Conservation (phyloP, 2,329 filamentous ascomycete genomes). For the Trichoderma gracile region DNA sequence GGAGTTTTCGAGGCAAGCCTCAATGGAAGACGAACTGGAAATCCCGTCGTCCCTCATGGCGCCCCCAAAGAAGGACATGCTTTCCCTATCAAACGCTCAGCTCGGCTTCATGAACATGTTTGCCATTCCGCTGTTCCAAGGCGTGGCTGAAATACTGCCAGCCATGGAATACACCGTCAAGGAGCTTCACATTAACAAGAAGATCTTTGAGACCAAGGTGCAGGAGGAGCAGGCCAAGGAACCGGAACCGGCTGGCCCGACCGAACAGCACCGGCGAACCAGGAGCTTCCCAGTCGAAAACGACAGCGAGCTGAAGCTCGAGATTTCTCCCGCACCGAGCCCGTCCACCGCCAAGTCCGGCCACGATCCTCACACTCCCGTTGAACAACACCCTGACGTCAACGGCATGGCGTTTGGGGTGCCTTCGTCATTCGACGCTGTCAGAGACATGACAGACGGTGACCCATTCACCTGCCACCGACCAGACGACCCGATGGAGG, state of each 20-base stretch:
- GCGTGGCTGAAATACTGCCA: conserved; percentile 82
- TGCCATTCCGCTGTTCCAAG: conserved; percentile 86
- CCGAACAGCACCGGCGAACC: conserved; percentile 40
- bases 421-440: conserved; percentile 47
- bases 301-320: conserved; percentile 31
- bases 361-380: conserved; percentile 29
- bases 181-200: conserved; percentile 76
- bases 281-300: conserved; percentile 43
- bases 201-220: conserved; percentile 69
- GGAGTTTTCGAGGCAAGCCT: conserved; percentile 89
- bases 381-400: conserved; percentile 44
- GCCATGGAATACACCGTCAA: conserved; percentile 80
- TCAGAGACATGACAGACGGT: conserved; percentile 50
- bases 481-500: conserved; percentile 38
- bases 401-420: conserved; percentile 50
- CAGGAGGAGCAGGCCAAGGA: conserved; percentile 60
- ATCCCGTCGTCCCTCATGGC: conserved; percentile 88
- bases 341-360: conserved; percentile 20
- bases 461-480: conserved; percentile 49
- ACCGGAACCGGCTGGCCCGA: conserved; percentile 37
- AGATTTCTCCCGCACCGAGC: conserved; percentile 29
- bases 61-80: conserved; percentile 76
- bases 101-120: conserved; percentile 97
- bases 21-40: conserved; percentile 84
- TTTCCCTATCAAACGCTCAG: conserved; percentile 83